phyloP scores from a whole-genome alignment of 805 yeast genomes.

The Kuraishia hungarica region DNA sequence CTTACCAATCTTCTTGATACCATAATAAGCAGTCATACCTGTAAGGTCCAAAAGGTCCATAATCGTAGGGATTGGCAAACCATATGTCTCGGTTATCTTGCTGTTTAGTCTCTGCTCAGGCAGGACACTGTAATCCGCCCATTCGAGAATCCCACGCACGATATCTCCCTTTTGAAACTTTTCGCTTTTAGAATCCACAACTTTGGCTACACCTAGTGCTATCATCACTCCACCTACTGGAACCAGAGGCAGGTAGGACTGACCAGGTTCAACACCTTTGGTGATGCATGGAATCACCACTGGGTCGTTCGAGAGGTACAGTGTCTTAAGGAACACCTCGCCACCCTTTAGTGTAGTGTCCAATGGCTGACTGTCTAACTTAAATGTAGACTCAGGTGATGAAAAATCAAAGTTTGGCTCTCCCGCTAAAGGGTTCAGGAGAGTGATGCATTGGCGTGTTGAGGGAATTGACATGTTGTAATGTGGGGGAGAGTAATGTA shows the following conservation, averaged over 20 bases:
- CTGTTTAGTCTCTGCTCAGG: slow-evolving; percentile 17
- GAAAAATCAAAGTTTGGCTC: not conserved
- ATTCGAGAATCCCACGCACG: slow-evolving; percentile 29
- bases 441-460: not conserved
- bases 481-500: too few species aligned
- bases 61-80: slow-evolving; percentile 31
- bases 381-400: slow-evolving; percentile 4
- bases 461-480: not conserved
- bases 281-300: slow-evolving; percentile 53
- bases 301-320: slow-evolving; percentile 50
- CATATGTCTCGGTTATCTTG: slow-evolving; percentile 19
- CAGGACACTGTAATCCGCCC: slow-evolving; percentile 40
- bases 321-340: slow-evolving; percentile 34
- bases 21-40: slow-evolving; percentile 54
- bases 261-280: slow-evolving; percentile 23
- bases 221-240: slow-evolving; percentile 36
- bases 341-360: slow-evolving; percentile 1
- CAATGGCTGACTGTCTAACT: slow-evolving; percentile 11
- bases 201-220: slow-evolving; percentile 37
- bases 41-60: slow-evolving; percentile 47
- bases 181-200: slow-evolving; percentile 35
- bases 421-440: not conserved
- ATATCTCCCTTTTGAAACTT: slow-evolving; percentile 34
- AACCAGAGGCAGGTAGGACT: slow-evolving; percentile 10
- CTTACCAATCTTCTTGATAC: slow-evolving; percentile 40